Evolutionary conservation across 2,329 filamentous ascomycete species (phyloP), one percentile per base, ranked within the genome.

Genomic region (Talaromyces sp.): DNA sequence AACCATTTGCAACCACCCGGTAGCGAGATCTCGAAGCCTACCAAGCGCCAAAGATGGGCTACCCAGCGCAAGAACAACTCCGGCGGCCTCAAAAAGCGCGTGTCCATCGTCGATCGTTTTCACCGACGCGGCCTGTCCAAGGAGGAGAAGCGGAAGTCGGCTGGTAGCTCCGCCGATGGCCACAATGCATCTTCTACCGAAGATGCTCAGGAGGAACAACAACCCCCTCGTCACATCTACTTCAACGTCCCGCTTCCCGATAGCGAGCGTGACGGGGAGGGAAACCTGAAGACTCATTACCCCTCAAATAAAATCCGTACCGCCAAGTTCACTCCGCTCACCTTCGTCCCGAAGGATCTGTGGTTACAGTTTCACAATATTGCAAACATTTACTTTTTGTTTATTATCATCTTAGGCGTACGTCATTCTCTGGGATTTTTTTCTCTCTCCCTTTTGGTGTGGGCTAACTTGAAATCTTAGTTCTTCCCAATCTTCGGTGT

Each of bases 331-430:
- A 99, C 95, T 7, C 89, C 96, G 8, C 77, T 99, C 65, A 96
- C 91, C 63, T 99, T 99, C 77, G 77, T 99, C 31, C 95, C 95
- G 14, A 98, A 98, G 81, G 98, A 99, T 77, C 74, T 99, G 72
- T 99, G 89, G 87, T 91, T 96, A 67, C 96, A 99, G 77, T 98
- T 99, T 73, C 94, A 99, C 78, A 98, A 98, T 73, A 89, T 99
- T 70, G 95, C 95, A 72, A 99, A 99, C 76, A 89, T 98, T 59
- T 99, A 98, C 79, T 99, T 99, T 84, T 82, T 98, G 68, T 97
- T 98, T 79, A 85, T 94, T 70, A 93, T 97, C 73, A 96, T 99
- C 72, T 85, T 99, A 63, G 88, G 89, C 71, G 95, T 98, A 88
- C 83, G 93, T 84, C 61, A 51, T 36, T n/a, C n/a, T 31, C 4